These are phyloP conservation scores for Cerioporus squamosus DNA, from an alignment of 1,284 basidiomycete genomes.

Conservation along the genomic window DNA sequence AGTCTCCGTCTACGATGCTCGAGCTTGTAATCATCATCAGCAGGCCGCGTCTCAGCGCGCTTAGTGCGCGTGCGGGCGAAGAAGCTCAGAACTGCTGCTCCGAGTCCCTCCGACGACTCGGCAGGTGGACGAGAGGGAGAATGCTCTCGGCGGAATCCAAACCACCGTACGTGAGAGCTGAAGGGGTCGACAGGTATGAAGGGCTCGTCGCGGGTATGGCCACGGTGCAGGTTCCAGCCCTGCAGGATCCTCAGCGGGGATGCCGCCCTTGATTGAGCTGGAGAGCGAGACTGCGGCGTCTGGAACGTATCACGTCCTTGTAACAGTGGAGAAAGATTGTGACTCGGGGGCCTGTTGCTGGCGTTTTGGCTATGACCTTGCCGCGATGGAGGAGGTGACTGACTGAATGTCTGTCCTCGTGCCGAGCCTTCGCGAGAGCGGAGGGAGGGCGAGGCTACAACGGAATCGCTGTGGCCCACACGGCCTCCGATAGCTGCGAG, in stretches of 20 bases:
- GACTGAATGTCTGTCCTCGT: conserved; percentile 8
- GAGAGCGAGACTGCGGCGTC: conserved; percentile 33
- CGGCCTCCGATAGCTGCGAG: conserved; percentile 22
- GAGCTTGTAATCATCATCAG: conserved; percentile 6
- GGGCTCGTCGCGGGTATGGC: conserved; percentile 48
- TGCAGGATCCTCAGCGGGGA: conserved; percentile 48
- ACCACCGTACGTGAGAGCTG: conserved; percentile 37
- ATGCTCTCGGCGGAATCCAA: conserved; percentile 18
- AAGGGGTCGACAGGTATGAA: conserved; percentile 56
- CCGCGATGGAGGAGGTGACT: conserved; percentile 20
- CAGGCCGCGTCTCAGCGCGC: neutral
- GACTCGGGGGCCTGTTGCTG: conserved; percentile 5
- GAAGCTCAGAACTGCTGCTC: conserved; percentile 20
- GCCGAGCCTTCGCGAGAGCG: conserved; percentile 28
- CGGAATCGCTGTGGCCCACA: conserved; percentile 25
- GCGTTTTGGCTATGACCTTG: conserved; percentile 16
- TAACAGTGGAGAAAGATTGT: conserved; percentile 18
- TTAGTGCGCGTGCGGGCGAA: conserved; percentile 3
- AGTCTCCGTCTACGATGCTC: neutral
- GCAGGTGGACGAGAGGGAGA: conserved; percentile 5
- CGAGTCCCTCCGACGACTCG: conserved; percentile 11
- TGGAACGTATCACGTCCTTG: conserved; percentile 25
- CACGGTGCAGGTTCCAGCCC: conserved; percentile 40
- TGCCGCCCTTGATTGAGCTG: conserved; percentile 44
- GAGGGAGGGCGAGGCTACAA: conserved; percentile 26